A percentile compares a stretch with the other conserved stretches of the same genome.
Conservation (phyloP, 805 yeast genomes). For the Lipomyces yamanashiensis region DNA sequence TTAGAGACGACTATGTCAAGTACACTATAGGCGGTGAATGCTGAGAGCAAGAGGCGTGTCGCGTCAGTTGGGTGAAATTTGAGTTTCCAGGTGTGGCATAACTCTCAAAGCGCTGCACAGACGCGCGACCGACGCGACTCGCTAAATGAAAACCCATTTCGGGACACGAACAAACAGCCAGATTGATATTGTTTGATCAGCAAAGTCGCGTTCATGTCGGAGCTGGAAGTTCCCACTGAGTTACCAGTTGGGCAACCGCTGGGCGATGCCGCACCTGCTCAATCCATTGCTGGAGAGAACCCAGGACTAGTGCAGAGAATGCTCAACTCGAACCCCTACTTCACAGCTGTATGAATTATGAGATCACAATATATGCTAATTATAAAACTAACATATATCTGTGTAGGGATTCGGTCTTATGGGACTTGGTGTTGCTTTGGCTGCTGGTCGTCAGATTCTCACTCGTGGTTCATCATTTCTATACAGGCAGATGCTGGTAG, state of each 20-base stretch:
- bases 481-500: constrained; percentile 84
- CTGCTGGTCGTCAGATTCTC: constrained; percentile 72
- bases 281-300: neutral
- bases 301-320: constrained; percentile 10
- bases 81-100: neutral
- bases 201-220: neutral
- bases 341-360: constrained; percentile 64
- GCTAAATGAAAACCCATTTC: neutral
- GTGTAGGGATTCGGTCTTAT: constrained; percentile 88
- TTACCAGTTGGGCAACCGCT: constrained; percentile 2
- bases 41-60: constrained; percentile 11
- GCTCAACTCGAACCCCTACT: constrained; percentile 77
- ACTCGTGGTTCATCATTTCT: constrained; percentile 66
- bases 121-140: constrained; percentile 14
- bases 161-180: neutral
- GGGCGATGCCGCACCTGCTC: neutral
- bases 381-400: neutral
- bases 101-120: constrained; percentile 1
- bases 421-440: constrained; percentile 89
- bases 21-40: neutral
- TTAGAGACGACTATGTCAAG: too few relatives aligned
- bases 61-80: neutral
- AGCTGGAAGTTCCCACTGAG: neutral
- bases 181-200: neutral
- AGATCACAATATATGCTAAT: neutral